Conservation (phyloP, 352 stramenopile genomes). For the Phytopythium aichiense region DNA sequence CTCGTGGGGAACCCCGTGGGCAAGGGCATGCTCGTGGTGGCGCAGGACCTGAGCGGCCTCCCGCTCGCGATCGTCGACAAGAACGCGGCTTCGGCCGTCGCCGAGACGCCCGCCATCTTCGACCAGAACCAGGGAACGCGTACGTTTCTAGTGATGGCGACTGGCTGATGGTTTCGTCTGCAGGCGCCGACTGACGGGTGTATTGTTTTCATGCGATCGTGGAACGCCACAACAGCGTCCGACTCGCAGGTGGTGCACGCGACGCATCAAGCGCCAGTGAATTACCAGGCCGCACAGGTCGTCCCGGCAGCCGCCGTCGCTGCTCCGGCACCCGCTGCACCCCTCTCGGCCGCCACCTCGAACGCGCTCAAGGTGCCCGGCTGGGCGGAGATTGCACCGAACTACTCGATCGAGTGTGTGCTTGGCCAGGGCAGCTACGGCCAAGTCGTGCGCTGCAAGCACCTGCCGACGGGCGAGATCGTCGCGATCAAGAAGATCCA, state of each 20-base stretch:
- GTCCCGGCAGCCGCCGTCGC: slow-evolving; percentile 14
- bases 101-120: slow-evolving; percentile 49
- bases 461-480: slow-evolving; percentile 83
- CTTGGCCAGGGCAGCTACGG: slow-evolving; percentile 83
- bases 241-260: slow-evolving; percentile 11
- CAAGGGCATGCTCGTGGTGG: slow-evolving; percentile 77
- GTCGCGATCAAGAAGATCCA: slow-evolving; percentile 89
- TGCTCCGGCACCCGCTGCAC: slow-evolving; percentile 5
- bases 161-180: not conserved
- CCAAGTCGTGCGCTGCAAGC: slow-evolving; percentile 85
- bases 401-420: slow-evolving; percentile 85
- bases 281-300: not conserved
- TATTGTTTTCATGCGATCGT: not conserved
- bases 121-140: slow-evolving; percentile 40
- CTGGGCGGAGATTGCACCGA: slow-evolving; percentile 76
- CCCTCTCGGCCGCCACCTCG: slow-evolving; percentile 22
- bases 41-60: slow-evolving; percentile 57
- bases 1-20: slow-evolving; percentile 71
- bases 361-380: slow-evolving; percentile 76
- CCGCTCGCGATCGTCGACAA: slow-evolving; percentile 37
- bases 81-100: slow-evolving; percentile 19
- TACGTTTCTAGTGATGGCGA: slow-evolving; percentile 22
- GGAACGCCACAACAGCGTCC: slow-evolving; percentile 16
- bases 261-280: not conserved
- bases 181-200: too few species aligned